phyloP scores from a whole-genome alignment of 108 stramenopile species.

The Nitzschia sp. region DNA sequence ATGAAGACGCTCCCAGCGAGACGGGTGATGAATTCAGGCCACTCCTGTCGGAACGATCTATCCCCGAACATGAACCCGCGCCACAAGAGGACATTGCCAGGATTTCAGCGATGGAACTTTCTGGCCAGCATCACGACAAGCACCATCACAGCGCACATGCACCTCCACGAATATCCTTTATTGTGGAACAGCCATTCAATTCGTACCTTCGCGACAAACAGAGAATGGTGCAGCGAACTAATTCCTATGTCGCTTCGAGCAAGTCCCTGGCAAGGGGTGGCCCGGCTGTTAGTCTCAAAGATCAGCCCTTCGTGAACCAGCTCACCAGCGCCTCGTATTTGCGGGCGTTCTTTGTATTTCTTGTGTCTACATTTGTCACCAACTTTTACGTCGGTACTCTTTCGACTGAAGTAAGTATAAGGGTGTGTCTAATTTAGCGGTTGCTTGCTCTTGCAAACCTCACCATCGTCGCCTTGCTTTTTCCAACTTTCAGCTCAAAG shows the following conservation, averaged over 20 bases:
- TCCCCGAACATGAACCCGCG: not conserved
- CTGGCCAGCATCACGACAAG: not conserved
- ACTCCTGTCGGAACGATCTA: not conserved
- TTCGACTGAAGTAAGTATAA: constrained; percentile 25
- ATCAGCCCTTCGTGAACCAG: constrained; percentile 43
- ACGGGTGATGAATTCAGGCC: not conserved
- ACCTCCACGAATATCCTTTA: constrained; percentile 2
- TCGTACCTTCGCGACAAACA: constrained; percentile 31
- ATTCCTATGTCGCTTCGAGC: constrained; percentile 20
- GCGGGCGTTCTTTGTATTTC: constrained; percentile 43
- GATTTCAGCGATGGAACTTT: not conserved
- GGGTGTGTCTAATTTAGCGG: not conserved
- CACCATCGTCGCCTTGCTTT: not conserved
- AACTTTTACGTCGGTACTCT: constrained; percentile 58
- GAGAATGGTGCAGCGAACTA: constrained; percentile 3
- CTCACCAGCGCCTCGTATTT: constrained; percentile 32
- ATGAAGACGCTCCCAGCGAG: not conserved
- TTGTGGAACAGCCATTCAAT: constrained; percentile 31
- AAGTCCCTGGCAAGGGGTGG: constrained; percentile 7
- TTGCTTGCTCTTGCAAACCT: not conserved
- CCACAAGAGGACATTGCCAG: not conserved
- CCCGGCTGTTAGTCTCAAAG: constrained; percentile 30
- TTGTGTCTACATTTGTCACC: constrained; percentile 37
- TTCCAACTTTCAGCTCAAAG: constrained; percentile 14
- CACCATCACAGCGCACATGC: constrained; percentile 1